A percentile compares a stretch with the other conserved stretches of the same genome.
Conservation (phyloP, 306 rosid genomes). For the Acacia melanoxylon region DNA sequence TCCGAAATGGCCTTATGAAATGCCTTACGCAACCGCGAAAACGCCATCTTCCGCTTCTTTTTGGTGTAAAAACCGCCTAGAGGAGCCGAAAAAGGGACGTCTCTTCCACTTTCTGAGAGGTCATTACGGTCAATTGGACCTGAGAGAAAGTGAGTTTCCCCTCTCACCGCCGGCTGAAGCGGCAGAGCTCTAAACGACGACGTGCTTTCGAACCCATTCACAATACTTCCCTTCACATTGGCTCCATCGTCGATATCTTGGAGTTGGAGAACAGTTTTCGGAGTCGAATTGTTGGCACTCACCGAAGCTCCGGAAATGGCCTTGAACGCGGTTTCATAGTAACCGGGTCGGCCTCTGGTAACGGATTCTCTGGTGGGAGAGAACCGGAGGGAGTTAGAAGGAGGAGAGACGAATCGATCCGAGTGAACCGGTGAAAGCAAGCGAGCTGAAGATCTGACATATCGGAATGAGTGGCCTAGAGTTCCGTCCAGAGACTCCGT, state of each 20-base stretch:
- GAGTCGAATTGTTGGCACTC: slow-evolving; percentile 84
- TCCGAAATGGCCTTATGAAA: slow-evolving; percentile 63
- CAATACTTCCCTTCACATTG: slow-evolving; percentile 48
- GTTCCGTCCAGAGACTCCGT: slow-evolving; percentile 82
- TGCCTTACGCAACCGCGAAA: slow-evolving; percentile 73
- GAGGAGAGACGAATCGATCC: slow-evolving; percentile 87
- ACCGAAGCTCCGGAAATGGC: slow-evolving; percentile 97
- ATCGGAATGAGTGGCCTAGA: slow-evolving; percentile 98
- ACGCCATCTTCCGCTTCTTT: slow-evolving; percentile 60
- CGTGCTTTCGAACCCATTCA: slow-evolving; percentile 86
- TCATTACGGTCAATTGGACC: slow-evolving; percentile 93
- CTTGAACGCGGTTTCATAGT: slow-evolving; percentile 67
- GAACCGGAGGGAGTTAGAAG: slow-evolving; percentile 82
- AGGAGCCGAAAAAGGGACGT: slow-evolving; percentile 83
- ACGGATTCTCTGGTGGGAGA: slow-evolving; percentile 64
- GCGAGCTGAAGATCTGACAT: slow-evolving; percentile 86
- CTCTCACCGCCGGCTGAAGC: slow-evolving; percentile 79
- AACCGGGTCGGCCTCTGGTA: slow-evolving; percentile 51
- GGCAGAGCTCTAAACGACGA: slow-evolving; percentile 83
- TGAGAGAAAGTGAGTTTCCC: slow-evolving; percentile 80
- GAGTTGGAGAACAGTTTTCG: slow-evolving; percentile 72
- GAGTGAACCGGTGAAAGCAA: slow-evolving; percentile 76
- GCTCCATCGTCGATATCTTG: slow-evolving; percentile 54
- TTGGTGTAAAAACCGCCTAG: slow-evolving; percentile 62
- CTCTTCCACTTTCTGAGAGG: slow-evolving; percentile 46